Percentiles rank a stretch among this genome's conserved stretches.
phyloP scores from a whole-genome alignment of 192 early-diverging fungal genomes.

The Backusella westeae region DNA sequence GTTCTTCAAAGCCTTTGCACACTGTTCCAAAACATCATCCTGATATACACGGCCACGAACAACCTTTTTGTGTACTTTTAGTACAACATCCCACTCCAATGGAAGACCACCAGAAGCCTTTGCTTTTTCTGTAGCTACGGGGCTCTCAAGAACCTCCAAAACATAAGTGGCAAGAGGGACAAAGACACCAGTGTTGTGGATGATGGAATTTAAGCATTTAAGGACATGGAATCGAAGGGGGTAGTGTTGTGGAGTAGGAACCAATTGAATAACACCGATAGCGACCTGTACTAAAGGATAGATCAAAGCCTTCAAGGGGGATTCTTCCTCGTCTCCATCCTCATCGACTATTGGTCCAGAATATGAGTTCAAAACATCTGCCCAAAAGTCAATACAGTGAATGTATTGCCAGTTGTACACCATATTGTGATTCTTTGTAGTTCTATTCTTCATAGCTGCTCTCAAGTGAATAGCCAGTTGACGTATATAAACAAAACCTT shows the following conservation, averaged over 20 bases:
- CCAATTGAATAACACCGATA: conserved; percentile 69
- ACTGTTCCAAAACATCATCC: conserved; percentile 80
- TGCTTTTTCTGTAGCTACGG: conserved; percentile 51
- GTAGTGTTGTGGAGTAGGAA: conserved; percentile 88
- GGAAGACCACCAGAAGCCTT: conserved; percentile 77
- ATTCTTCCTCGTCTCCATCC: conserved; percentile 48
- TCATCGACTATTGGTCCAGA: conserved; percentile 38
- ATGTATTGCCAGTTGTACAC: conserved; percentile 99
- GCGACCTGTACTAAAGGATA: conserved; percentile 89
- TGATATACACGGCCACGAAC: conserved; percentile 83
- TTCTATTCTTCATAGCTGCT: conserved; percentile 60
- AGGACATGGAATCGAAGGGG: conserved; percentile 90
- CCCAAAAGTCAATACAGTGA: conserved; percentile 90
- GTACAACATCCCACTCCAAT: conserved; percentile 70
- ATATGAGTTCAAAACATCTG: conserved; percentile 78
- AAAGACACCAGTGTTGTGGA: conserved; percentile 69
- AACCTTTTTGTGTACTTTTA: conserved; percentile 83
- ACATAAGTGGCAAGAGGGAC: conserved; percentile 85
- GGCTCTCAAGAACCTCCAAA: conserved; percentile 80
- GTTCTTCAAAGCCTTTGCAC: conserved; percentile 69
- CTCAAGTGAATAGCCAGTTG: conserved; percentile 93
- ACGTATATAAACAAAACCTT: conserved; percentile 89
- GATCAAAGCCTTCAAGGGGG: conserved; percentile 67
- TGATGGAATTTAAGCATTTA: conserved; percentile 67
- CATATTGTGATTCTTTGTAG: conserved; percentile 75